Conservation (phyloP, 352 stramenopile species). For the Phytophthora tubulina region DNA sequence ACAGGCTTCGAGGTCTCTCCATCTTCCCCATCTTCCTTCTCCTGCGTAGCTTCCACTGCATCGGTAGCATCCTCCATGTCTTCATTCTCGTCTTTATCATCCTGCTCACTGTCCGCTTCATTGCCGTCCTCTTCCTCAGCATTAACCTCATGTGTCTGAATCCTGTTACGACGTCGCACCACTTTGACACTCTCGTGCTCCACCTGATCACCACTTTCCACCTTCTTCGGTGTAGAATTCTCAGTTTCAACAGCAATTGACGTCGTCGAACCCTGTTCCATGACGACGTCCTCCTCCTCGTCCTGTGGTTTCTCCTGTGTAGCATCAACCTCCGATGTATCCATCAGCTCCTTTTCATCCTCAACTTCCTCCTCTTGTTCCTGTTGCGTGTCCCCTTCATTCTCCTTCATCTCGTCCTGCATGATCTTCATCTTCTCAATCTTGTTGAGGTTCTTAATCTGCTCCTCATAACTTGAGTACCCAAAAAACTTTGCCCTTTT, state of each 20-base stretch:
- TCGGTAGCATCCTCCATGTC: conserved; percentile 31
- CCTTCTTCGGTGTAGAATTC: conserved; percentile 5
- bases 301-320: neutral
- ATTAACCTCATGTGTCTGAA: conserved; percentile 48
- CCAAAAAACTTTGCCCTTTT: conserved; percentile 83
- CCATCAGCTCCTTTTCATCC: conserved; percentile 19
- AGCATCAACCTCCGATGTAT: neutral
- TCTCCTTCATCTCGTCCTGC: conserved; percentile 44
- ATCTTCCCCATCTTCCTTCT: conserved; percentile 22
- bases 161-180: conserved; percentile 52
- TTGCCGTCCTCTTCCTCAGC: conserved; percentile 69
- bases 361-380: conserved; percentile 19
- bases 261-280: neutral
- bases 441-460: conserved; percentile 72
- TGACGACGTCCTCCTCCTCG: neutral
- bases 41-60: conserved; percentile 18
- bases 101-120: conserved; percentile 69
- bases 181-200: conserved; percentile 38
- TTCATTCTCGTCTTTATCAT: conserved; percentile 45
- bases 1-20: conserved; percentile 1
- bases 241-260: neutral
- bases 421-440: conserved; percentile 73
- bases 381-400: conserved; percentile 12
- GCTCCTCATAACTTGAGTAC: conserved; percentile 76
- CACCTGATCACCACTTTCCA: conserved; percentile 13